Conservation (phyloP, 768 basidiomycete genomes). For the Suillus clintonianus region DNA sequence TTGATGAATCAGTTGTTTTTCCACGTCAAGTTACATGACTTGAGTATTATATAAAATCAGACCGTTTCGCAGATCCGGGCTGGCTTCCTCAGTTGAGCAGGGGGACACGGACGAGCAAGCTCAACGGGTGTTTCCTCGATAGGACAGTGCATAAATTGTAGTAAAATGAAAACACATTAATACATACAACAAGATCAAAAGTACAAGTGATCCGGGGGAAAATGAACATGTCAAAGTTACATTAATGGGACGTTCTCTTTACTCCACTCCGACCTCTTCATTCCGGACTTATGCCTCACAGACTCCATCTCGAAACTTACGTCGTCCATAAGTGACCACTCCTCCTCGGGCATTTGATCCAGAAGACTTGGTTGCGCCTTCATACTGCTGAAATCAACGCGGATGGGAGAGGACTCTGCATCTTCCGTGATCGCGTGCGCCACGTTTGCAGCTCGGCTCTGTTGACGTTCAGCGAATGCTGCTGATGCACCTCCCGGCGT, state of each 20-base stretch:
- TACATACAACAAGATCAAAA: background rate
- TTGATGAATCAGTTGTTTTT: too few species aligned
- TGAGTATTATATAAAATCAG: too few species aligned
- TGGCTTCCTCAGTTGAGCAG: background rate
- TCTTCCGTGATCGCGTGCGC: slow-evolving; percentile 31
- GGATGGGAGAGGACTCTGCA: slow-evolving; percentile 52
- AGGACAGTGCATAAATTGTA: background rate
- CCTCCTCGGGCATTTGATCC: slow-evolving; percentile 62
- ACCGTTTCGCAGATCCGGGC: too few species aligned
- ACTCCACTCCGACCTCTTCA: slow-evolving; percentile 35
- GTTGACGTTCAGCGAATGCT: slow-evolving; percentile 50
- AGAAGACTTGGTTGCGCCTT: slow-evolving; percentile 51
- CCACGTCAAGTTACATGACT: too few species aligned
- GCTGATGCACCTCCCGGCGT: slow-evolving; percentile 52
- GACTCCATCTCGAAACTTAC: slow-evolving; percentile 53
- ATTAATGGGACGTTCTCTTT: slow-evolving; percentile 27
- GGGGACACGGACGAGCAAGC: background rate
- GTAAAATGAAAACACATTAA: too few species aligned
- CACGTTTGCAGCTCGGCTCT: slow-evolving; percentile 32
- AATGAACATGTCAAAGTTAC: background rate
- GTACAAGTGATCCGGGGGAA: background rate
- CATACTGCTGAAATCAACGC: slow-evolving; percentile 36
- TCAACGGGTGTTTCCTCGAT: background rate
- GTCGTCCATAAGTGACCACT: slow-evolving; percentile 48
- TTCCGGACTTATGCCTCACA: slow-evolving; percentile 19